Evolutionary conservation across 169 alveolate species (phyloP), one percentile per base, ranked within the genome.

Genomic region (Babesia caballi): DNA sequence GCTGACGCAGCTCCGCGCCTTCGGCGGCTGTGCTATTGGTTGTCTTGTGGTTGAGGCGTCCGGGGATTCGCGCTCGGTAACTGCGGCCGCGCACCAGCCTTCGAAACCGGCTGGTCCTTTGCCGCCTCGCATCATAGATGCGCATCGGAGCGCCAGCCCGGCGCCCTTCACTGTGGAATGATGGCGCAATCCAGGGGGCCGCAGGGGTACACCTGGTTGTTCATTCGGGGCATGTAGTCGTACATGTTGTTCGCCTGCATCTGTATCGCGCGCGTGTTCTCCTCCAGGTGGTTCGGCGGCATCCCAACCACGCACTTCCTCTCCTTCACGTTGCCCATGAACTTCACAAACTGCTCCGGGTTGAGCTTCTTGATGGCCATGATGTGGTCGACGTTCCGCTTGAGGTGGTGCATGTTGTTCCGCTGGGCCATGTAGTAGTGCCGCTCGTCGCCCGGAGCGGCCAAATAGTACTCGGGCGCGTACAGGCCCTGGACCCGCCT

Each of bases 331-430:
- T 60, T 15, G 14, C 59, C 60, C 58, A 63, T 63, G 61, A 46
- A 46, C 27, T 63, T 63, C 30, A 52, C n/a, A 36, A 46, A 63
- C 54, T 49, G 61, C 23, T 63, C 73, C 21, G 73, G 61, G 7
- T 4, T 36, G 25, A 25, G 38, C 47, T 63, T 44, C 15, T 63
- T 63, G 7, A 52, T 7, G n/a, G 61, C 50, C 32, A 63, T 27
- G 36, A 63, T 60, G 28, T 25, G 33, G 11, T 63, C 73, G 61
- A 63, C 28, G 14, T 63, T 63, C 4, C 73, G 58, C 25, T 63
- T 63, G 9, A 63, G 30, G 25, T 63, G 49, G 15, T 47, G 36
- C 61, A 63, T 28, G 14, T 53, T 53, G n/a, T 63, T 40, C 9
- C 38, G 44, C 4, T 19, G 58, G 15, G 6, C 42, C 23, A 42